Percentiles rank a stretch among this genome's conserved stretches.
phyloP scores from a whole-genome alignment of 495 filamentous ascomycete genomes.

The Cercophora sp. region DNA sequence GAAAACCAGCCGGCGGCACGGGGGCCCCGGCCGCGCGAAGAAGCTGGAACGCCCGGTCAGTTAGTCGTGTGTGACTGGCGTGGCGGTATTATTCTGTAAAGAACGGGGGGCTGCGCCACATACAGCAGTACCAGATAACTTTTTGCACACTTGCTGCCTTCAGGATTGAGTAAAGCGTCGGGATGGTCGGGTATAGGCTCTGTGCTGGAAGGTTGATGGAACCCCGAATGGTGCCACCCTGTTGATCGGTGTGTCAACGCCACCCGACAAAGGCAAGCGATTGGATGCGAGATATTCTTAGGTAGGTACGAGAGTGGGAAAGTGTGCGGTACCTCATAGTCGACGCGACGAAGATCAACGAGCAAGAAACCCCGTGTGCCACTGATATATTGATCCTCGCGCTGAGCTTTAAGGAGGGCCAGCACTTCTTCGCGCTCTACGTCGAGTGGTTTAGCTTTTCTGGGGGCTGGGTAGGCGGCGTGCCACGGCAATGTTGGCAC shows the following conservation, averaged over 20 bases:
- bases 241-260: too few relatives aligned
- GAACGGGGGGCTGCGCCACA: constrained; percentile 10
- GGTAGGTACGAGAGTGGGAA: too few relatives aligned
- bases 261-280: too few relatives aligned
- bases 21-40: constrained; percentile 58
- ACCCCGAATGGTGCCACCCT: constrained; percentile 62
- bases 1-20: constrained; percentile 64
- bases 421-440: neutral
- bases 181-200: constrained; percentile 55
- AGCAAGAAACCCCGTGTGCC: too few relatives aligned
- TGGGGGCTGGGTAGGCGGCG: neutral
- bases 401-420: neutral
- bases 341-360: neutral
- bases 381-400: neutral
- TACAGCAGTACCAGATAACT: constrained; percentile 69
- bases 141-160: constrained; percentile 42
- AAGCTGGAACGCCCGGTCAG: too few relatives aligned
- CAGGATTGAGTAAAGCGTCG: constrained; percentile 53
- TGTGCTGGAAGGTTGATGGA: constrained; percentile 72
- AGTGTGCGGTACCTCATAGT: too few relatives aligned
- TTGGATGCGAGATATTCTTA: too few relatives aligned
- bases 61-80: too few relatives aligned
- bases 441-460: neutral
- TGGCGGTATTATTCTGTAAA: neutral
- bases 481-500: neutral